A percentile compares a stretch with the other conserved stretches of the same genome.
Evolutionary conservation across 768 basidiomycete genomes (phyloP).

Genomic region (Leucosporidium creatinivorum): DNA sequence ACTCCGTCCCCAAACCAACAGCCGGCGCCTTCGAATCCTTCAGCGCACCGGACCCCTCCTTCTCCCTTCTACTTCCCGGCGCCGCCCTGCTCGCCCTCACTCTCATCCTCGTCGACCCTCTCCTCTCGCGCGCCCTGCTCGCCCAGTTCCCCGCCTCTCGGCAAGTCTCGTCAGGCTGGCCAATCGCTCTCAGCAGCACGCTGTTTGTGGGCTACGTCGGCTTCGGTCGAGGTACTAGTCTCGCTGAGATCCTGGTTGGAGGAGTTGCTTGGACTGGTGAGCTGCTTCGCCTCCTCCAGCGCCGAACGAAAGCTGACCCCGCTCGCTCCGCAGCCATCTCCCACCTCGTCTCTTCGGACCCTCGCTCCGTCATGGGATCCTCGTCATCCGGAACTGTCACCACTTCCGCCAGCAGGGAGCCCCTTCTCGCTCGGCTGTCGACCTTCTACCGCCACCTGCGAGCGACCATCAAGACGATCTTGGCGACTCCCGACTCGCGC

Average conservation of each 20-base stretch:
- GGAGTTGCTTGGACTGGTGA: slow-evolving; percentile 60
- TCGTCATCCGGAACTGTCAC: slow-evolving; percentile 8
- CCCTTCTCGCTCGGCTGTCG: slow-evolving; percentile 18
- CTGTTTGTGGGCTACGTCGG: slow-evolving; percentile 55
- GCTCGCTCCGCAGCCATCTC: slow-evolving; percentile 25
- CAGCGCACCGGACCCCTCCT: slow-evolving; percentile 3
- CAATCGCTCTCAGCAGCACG: slow-evolving; percentile 57
- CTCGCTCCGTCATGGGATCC: slow-evolving; percentile 19
- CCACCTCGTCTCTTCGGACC: slow-evolving; percentile 32
- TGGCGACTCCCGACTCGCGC: slow-evolving; percentile 83
- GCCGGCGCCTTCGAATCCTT: slow-evolving; percentile 5
- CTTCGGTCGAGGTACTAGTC: slow-evolving; percentile 52
- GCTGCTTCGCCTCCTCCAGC: slow-evolving; percentile 24
- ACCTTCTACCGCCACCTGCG: slow-evolving; percentile 39
- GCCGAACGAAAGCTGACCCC: background rate
- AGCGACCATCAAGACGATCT: slow-evolving; percentile 75
- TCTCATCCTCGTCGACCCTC: slow-evolving; percentile 28
- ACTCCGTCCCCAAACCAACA: background rate
- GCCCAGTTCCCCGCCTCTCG: slow-evolving; percentile 49
- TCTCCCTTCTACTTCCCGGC: slow-evolving; percentile 17
- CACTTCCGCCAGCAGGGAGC: slow-evolving; percentile 12
- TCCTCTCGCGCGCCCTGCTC: slow-evolving; percentile 23
- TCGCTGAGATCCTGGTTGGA: slow-evolving; percentile 57
- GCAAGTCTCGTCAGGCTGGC: slow-evolving; percentile 52
- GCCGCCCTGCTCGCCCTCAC: slow-evolving; percentile 25